Evolutionary conservation across 805 yeast genomes (phyloP), one percentile per base, ranked within the genome.

Genomic region (Starmerella geochares): DNA sequence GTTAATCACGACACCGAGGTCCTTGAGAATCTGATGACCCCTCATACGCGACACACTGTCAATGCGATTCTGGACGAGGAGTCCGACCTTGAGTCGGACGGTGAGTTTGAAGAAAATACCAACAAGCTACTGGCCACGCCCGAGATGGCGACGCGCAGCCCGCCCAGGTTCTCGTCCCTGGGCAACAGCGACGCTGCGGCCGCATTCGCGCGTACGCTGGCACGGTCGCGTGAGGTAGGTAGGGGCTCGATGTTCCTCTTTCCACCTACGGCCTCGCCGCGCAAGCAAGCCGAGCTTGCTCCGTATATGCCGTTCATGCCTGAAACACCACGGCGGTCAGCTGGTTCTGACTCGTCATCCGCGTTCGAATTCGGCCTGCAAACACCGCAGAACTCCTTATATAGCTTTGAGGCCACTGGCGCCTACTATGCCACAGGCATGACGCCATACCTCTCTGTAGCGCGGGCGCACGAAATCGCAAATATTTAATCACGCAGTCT

Each of bases 141-240:
- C 13, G 27, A 17, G 13, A 16, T 20, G 16, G 29, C 31, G 21
- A 43, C 33, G 14, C 39, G 45, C 3, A 54, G 57, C 2, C 58
- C 58, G 16, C 58, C 58, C 3, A 19, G 54, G 7, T 54, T 54
- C 32, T 36, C 54, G n/a, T 47, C 54, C 3, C 45, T 54, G 14
- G 58, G 58, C 3, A 54, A 35, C 33, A 25, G 49, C 3, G 58
- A 55, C 25, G 58, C 58, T 1, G 52, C 58, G 3, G 41, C 58
- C 6, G 58, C 59, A 13, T 55, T 55, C 41, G 58, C 58, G 2
- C 39, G 48, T n/a, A 35, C 58, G 9, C 25, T 51, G n/a, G 49
- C 58, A 1, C 51, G 58, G 2, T 13, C 58, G 9, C 51, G 52
- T 20, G 53, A 54, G 20, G 40, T 29, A 3, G 52, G 52, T n/a